Conservation (phyloP, 2,329 filamentous ascomycete genomes). For the Emergomyces africanus region DNA sequence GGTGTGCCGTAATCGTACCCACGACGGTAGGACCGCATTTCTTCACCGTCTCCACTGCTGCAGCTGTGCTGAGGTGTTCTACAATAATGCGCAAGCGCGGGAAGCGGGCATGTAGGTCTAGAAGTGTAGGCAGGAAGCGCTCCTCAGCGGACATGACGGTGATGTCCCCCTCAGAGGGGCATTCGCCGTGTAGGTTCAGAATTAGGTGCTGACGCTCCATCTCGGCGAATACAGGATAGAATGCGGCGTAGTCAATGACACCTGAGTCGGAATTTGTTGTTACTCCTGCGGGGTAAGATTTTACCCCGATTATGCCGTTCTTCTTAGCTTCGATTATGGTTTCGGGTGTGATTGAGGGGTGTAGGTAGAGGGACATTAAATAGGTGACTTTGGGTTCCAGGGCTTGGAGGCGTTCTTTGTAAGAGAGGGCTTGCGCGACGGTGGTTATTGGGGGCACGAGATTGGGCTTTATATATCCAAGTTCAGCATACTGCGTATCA, state of each 20-base stretch:
- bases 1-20: conserved; percentile 71
- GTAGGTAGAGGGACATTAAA: conserved; percentile 61
- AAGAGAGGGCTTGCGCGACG: conserved; percentile 51
- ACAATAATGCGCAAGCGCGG: conserved; percentile 46
- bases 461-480: conserved; percentile 44
- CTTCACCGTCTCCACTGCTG: conserved; percentile 64
- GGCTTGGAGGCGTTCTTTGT: conserved; percentile 47
- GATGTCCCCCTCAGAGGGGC: conserved; percentile 44
- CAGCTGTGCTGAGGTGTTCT: conserved; percentile 80
- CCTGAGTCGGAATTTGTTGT: conserved; percentile 46
- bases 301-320: conserved; percentile 57
- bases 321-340: conserved; percentile 60
- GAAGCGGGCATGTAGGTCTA: conserved; percentile 59
- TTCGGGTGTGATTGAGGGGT: conserved; percentile 51
- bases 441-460: conserved; percentile 51
- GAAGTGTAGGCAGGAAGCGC: conserved; percentile 67
- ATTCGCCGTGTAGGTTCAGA: conserved; percentile 90
- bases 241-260: conserved; percentile 31
- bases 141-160: conserved; percentile 58
- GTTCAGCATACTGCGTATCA: neutral
- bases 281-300: conserved; percentile 37
- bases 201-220: conserved; percentile 77
- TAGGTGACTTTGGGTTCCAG: conserved; percentile 52
- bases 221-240: conserved; percentile 58
- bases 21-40: conserved; percentile 66